Conservation (phyloP, 345 rosid genomes). For the Murraya koenigii region DNA sequence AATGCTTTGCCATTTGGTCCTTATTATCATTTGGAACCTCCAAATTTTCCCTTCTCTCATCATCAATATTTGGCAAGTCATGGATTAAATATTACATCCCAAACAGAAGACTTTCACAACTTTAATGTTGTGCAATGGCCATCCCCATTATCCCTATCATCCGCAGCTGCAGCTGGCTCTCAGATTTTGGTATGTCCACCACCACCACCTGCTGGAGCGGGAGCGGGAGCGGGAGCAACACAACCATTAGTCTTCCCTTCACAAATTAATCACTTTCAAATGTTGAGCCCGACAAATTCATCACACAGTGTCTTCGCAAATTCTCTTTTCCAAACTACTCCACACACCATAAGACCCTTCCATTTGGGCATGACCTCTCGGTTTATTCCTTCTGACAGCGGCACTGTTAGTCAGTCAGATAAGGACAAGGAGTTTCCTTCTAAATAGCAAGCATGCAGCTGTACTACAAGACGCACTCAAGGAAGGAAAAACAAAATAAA, state of each 20-base stretch:
- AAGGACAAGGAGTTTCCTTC: slow-evolving; percentile 28
- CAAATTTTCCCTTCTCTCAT: slow-evolving; percentile 31
- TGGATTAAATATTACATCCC: slow-evolving; percentile 27
- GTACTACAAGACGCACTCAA: neutral
- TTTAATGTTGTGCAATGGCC: slow-evolving; percentile 50
- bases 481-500: neutral
- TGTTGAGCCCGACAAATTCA: slow-evolving; percentile 35
- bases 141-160: slow-evolving; percentile 42
- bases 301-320: slow-evolving; percentile 28
- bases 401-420: slow-evolving; percentile 23
- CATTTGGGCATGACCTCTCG: slow-evolving; percentile 31
- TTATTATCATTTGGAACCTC: slow-evolving; percentile 43
- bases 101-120: slow-evolving; percentile 31
- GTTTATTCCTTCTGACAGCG: slow-evolving; percentile 22
- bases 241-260: slow-evolving; percentile 39
- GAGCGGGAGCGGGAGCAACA: slow-evolving; percentile 18
- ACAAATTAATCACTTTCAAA: slow-evolving; percentile 48
- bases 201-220: neutral
- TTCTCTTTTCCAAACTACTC: slow-evolving; percentile 9
- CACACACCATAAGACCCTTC: slow-evolving; percentile 25
- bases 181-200: slow-evolving; percentile 50
- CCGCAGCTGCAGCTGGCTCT: slow-evolving; percentile 19
- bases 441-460: slow-evolving; percentile 13
- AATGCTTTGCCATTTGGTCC: slow-evolving; percentile 32
- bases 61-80: slow-evolving; percentile 22